Conservation (phyloP, 148 eudicot genomes). For the Agrostemma githago region DNA sequence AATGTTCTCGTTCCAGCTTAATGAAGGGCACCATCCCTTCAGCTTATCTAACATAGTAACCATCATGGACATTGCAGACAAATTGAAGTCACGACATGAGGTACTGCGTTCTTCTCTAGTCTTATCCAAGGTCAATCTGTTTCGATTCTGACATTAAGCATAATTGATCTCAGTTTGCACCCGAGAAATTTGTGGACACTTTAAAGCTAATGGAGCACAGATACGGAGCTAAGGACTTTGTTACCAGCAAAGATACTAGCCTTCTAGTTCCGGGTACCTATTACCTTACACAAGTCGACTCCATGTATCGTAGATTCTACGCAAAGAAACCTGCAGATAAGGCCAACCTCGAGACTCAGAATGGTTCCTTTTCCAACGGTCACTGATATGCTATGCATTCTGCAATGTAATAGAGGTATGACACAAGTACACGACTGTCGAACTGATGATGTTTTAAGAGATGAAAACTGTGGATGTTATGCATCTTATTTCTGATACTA, state of each 20-base stretch:
- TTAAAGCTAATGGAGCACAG: slow-evolving; percentile 90
- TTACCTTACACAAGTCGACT: slow-evolving; percentile 78
- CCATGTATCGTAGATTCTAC: slow-evolving; percentile 65
- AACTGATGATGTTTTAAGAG: slow-evolving; percentile 3
- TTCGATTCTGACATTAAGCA: slow-evolving; percentile 6
- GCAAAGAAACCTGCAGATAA: slow-evolving; percentile 38
- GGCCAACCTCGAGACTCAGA: slow-evolving; percentile 18
- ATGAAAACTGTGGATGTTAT: slow-evolving; percentile 3
- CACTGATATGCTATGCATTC: slow-evolving; percentile 25
- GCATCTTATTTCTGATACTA: background rate
- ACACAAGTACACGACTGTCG: background rate
- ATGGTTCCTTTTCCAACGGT: slow-evolving; percentile 48
- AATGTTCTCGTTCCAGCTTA: slow-evolving; percentile 74
- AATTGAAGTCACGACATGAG: slow-evolving; percentile 92
- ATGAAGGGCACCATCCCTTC: slow-evolving; percentile 67
- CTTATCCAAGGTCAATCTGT: background rate
- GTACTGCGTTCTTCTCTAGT: slow-evolving; percentile 30
- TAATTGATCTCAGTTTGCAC: slow-evolving; percentile 46
- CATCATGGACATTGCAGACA: slow-evolving; percentile 63
- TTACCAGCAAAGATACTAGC: slow-evolving; percentile 70
- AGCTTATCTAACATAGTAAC: slow-evolving; percentile 75
- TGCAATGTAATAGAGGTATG: background rate
- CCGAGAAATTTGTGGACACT: slow-evolving; percentile 78
- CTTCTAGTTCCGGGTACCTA: slow-evolving; percentile 67
- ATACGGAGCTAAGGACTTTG: slow-evolving; percentile 77